phyloP scores from a whole-genome alignment of 2,329 filamentous ascomycete species.

The Rutstroemia sydowiana region DNA sequence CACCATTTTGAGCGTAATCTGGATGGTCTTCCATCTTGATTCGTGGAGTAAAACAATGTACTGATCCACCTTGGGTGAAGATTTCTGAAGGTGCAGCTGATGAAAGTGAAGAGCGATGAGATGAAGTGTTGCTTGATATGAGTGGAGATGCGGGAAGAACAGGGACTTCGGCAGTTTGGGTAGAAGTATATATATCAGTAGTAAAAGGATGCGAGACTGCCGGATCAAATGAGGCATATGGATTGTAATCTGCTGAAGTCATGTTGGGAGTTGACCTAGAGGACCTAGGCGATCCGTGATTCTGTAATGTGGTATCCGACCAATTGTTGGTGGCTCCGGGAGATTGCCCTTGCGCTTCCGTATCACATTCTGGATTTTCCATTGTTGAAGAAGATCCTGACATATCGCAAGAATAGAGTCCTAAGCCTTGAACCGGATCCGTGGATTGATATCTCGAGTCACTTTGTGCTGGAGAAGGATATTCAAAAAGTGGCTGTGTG shows the following conservation, averaged over 20 bases:
- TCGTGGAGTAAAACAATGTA: constrained; percentile 25
- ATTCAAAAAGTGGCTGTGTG: constrained; percentile 28
- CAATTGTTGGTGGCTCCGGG: constrained; percentile 22
- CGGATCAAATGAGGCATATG: constrained; percentile 42
- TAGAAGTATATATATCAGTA: constrained; percentile 39
- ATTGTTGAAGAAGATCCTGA: constrained; percentile 20
- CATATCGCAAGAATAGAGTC: constrained; percentile 27
- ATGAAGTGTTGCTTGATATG: constrained; percentile 26
- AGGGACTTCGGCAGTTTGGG: constrained; percentile 32
- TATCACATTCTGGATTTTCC: constrained; percentile 15
- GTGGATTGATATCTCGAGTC: constrained; percentile 25
- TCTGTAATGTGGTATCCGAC: constrained; percentile 22
- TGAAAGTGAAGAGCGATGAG: constrained; percentile 30
- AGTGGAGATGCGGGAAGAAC: constrained; percentile 26
- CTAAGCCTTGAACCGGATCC: constrained; percentile 25
- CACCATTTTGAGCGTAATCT: constrained; percentile 21
- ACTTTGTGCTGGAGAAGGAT: constrained; percentile 30
- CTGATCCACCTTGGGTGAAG: constrained; percentile 26
- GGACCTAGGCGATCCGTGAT: constrained; percentile 21
- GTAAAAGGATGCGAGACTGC: constrained; percentile 37
- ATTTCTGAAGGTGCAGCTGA: constrained; percentile 28
- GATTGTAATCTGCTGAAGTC: constrained; percentile 43
- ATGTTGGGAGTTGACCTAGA: constrained; percentile 34
- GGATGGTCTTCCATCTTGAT: constrained; percentile 30
- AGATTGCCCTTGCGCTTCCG: constrained; percentile 18